Evolutionary conservation across 176 grass and related monocot genomes (phyloP).

Genomic region (Hordeum marinum): DNA sequence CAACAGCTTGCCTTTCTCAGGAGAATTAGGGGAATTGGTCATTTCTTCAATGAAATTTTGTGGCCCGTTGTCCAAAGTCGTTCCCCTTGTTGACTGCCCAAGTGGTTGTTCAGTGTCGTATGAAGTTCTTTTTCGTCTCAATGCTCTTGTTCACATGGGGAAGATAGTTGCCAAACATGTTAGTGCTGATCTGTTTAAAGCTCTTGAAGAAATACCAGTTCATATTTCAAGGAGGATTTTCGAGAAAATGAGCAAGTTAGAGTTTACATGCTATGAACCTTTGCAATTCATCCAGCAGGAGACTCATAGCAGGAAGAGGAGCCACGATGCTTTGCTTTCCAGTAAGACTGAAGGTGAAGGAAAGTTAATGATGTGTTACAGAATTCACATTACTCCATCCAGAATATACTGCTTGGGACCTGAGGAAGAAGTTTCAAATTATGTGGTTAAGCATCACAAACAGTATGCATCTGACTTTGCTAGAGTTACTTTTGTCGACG

Average conservation of each 20-base stretch:
- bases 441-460: conserved; percentile 67
- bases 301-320: conserved; percentile 40
- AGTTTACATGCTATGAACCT: conserved; percentile 72
- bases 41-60: conserved; percentile 16
- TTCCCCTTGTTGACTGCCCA: conserved; percentile 69
- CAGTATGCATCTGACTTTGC: conserved; percentile 76
- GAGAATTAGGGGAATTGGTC: conserved; percentile 51
- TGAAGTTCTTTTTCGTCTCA: conserved; percentile 80
- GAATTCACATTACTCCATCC: conserved; percentile 83
- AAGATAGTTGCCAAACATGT: conserved; percentile 68
- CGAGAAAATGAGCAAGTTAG: conserved; percentile 75
- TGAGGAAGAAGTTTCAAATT: conserved; percentile 85
- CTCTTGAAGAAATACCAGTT: conserved; percentile 51
- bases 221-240: conserved; percentile 57
- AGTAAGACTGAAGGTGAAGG: conserved; percentile 30
- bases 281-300: conserved; percentile 64
- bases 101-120: conserved; percentile 61
- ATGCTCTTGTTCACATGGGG: conserved; percentile 86
- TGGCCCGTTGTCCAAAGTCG: conserved; percentile 40
- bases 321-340: conserved; percentile 12
- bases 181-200: conserved; percentile 62
- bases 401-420: conserved; percentile 91
- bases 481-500: conserved; percentile 94
- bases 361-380: conserved; percentile 70
- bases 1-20: conserved; percentile 48